Evolutionary conservation across 805 yeast species (phyloP).

Genomic region (Candida incommunis): DNA sequence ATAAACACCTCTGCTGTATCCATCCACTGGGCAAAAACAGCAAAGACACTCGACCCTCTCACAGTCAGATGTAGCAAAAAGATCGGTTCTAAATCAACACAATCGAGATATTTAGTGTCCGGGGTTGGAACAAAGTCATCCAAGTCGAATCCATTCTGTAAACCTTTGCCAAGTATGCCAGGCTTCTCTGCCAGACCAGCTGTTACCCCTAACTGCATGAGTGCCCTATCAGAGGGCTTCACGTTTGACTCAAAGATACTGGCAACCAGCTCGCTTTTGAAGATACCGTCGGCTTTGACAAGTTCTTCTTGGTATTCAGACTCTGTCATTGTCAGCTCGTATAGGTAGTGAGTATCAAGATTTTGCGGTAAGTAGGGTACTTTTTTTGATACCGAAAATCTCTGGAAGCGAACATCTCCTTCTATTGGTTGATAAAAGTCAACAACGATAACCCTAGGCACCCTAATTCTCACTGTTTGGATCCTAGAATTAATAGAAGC

Average conservation of each 20-base stretch:
- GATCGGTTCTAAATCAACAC: constrained; percentile 17
- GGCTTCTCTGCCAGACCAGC: constrained; percentile 49
- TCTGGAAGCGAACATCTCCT: background rate
- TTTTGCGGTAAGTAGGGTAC: constrained; percentile 61
- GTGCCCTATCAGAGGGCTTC: constrained; percentile 52
- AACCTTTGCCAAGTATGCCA: constrained; percentile 78
- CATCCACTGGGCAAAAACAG: background rate
- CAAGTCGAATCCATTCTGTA: constrained; percentile 70
- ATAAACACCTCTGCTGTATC: constrained; percentile 2
- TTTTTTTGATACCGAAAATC: constrained; percentile 36
- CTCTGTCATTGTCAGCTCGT: constrained; percentile 59
- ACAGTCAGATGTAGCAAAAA: constrained; percentile 10
- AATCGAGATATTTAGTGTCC: constrained; percentile 16
- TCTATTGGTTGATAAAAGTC: constrained; percentile 8
- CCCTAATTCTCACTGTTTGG: constrained; percentile 56
- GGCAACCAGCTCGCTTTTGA: constrained; percentile 44
- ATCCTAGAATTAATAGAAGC: constrained; percentile 57
- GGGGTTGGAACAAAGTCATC: constrained; percentile 34
- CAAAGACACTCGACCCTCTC: background rate
- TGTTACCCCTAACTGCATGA: constrained; percentile 63
- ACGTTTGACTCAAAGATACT: constrained; percentile 72
- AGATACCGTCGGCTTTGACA: constrained; percentile 42
- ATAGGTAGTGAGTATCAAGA: constrained; percentile 33
- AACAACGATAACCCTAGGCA: constrained; percentile 64
- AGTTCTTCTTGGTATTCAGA: constrained; percentile 39